Evolutionary conservation across 2,329 filamentous ascomycete genomes (phyloP).

Genomic region (Botryotinia calthae): DNA sequence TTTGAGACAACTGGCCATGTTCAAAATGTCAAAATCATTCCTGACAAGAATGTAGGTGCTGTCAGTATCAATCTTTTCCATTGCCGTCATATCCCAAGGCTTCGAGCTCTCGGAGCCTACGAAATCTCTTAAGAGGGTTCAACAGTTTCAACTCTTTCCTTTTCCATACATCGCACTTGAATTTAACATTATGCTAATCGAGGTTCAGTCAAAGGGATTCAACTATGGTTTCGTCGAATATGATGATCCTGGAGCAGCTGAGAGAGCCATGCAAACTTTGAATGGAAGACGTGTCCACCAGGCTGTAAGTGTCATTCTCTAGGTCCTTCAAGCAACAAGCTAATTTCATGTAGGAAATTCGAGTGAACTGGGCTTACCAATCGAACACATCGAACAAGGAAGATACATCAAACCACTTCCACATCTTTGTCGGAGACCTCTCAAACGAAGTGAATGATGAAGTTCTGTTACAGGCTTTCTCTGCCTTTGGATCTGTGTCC

Average conservation of each 20-base stretch:
- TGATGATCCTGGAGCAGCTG: slow-evolving; percentile 93
- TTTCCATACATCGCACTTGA: slow-evolving; percentile 23
- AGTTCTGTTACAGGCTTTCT: slow-evolving; percentile 88
- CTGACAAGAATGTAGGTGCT: slow-evolving; percentile 92
- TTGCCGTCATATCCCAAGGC: slow-evolving; percentile 29
- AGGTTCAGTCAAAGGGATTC: slow-evolving; percentile 81
- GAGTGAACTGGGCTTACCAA: slow-evolving; percentile 99
- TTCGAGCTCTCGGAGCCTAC: slow-evolving; percentile 21
- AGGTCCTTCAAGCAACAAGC: background rate
- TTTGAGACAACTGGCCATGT: slow-evolving; percentile 99
- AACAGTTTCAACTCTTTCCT: slow-evolving; percentile 24
- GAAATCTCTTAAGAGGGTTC: slow-evolving; percentile 32
- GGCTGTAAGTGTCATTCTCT: slow-evolving; percentile 61
- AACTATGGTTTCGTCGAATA: slow-evolving; percentile 99
- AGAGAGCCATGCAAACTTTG: slow-evolving; percentile 94
- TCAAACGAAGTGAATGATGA: slow-evolving; percentile 99
- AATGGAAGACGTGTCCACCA: slow-evolving; percentile 96
- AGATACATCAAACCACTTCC: slow-evolving; percentile 96
- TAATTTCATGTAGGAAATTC: slow-evolving; percentile 70
- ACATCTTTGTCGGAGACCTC: slow-evolving; percentile 96
- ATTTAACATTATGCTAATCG: slow-evolving; percentile 34
- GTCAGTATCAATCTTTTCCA: slow-evolving; percentile 40
- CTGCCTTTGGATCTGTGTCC: slow-evolving; percentile 90
- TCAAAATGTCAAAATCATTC: slow-evolving; percentile 98
- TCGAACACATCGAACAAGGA: slow-evolving; percentile 93